Evolutionary conservation across 73 alveolate genomes (phyloP).

Genomic region (Paramecium biaurelia): DNA sequence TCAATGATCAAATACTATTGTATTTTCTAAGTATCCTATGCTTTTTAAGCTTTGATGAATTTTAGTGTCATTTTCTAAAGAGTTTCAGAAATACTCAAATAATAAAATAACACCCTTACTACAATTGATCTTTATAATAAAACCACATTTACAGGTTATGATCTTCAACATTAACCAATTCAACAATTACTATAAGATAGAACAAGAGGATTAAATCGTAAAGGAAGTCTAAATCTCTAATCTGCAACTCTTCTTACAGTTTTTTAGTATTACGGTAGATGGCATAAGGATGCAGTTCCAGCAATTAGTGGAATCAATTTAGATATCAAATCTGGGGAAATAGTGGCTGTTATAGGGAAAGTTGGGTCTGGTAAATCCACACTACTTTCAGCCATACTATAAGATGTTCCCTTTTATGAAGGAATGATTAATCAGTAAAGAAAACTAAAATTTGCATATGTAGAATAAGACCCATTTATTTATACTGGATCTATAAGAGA

Average conservation of each 20-base stretch:
- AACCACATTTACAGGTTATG: slow-evolving; percentile 1
- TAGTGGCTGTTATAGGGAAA: slow-evolving; percentile 60
- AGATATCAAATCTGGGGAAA: slow-evolving; percentile 60
- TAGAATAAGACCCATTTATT: slow-evolving; percentile 68
- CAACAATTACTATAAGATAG: not conserved
- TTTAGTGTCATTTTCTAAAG: not conserved
- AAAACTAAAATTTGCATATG: slow-evolving; percentile 55
- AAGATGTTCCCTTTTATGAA: slow-evolving; percentile 47
- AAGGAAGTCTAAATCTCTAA: not conserved
- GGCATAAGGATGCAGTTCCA: slow-evolving; percentile 16
- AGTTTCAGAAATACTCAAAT: not conserved
- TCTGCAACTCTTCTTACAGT: not conserved
- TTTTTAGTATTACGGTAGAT: not conserved
- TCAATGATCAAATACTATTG: slow-evolving; percentile 17
- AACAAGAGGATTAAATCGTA: not conserved
- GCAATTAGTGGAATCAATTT: slow-evolving; percentile 55
- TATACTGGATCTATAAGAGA: slow-evolving; percentile 68
- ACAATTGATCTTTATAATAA: not conserved
- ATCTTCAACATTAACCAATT: not conserved
- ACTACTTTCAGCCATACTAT: slow-evolving; percentile 46
- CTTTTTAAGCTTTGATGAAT: slow-evolving; percentile 19
- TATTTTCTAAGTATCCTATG: not conserved
- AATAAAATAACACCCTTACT: not conserved
- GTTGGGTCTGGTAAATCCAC: slow-evolving; percentile 73
- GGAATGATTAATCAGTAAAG: slow-evolving; percentile 1